Conservation (phyloP, 352 stramenopile genomes). For the Phytophthora melonis region DNA sequence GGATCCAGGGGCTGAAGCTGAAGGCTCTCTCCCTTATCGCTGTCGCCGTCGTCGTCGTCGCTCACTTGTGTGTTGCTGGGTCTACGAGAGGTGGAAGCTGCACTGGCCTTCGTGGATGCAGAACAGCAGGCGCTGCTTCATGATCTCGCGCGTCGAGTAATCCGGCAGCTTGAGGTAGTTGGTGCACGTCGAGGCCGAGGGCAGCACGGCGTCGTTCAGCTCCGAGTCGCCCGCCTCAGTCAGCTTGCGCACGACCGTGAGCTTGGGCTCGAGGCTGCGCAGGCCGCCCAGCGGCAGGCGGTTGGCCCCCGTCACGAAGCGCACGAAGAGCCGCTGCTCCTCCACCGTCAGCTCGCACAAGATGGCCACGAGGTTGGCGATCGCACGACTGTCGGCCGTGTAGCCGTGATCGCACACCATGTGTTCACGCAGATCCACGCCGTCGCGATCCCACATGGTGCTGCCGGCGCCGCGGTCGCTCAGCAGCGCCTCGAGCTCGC, state of each 20-base stretch:
- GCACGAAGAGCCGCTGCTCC: conserved; percentile 87
- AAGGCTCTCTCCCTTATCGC: background rate
- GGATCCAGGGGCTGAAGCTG: too few species aligned
- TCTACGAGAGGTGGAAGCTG: conserved; percentile 85
- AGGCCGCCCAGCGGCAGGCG: conserved; percentile 88
- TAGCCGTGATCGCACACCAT: conserved; percentile 92
- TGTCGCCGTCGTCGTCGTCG: background rate
- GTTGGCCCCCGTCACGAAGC: conserved; percentile 91
- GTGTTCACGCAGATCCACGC: conserved; percentile 70
- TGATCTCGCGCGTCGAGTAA: conserved; percentile 82
- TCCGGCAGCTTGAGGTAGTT: conserved; percentile 94
- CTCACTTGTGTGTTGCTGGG: background rate
- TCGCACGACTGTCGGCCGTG: conserved; percentile 65
- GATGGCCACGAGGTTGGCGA: conserved; percentile 80
- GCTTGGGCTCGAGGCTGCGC: conserved; percentile 79
- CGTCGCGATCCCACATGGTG: conserved; percentile 78
- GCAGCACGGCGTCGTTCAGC: conserved; percentile 64
- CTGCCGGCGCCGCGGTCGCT: conserved; percentile 52
- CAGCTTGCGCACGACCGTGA: conserved; percentile 91
- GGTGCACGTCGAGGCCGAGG: conserved; percentile 90
- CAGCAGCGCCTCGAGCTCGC: conserved; percentile 75
- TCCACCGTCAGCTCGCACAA: conserved; percentile 72
- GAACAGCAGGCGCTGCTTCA: conserved; percentile 79
- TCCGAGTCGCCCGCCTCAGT: conserved; percentile 30
- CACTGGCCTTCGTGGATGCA: conserved; percentile 89